These are phyloP conservation scores for Fagus crenata DNA, from an alignment of 306 rosid species.

Conservation along the genomic window DNA sequence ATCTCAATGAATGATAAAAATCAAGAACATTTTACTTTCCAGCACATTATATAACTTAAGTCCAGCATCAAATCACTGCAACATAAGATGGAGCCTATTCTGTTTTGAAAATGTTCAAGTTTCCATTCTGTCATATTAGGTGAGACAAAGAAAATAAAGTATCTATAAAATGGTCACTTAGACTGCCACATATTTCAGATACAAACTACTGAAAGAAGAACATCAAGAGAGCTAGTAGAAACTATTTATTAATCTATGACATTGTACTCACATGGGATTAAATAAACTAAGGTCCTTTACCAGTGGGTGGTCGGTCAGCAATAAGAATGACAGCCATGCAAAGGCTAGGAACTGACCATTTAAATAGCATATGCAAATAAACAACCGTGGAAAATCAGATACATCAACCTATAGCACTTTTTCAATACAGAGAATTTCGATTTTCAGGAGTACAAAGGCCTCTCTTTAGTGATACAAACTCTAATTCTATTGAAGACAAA, in stretches of 20 bases:
- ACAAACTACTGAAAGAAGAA: neutral
- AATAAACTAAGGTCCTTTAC: neutral
- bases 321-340: neutral
- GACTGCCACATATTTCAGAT: neutral
- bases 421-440: neutral
- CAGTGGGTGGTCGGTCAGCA: neutral
- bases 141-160: neutral
- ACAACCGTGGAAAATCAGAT: neutral
- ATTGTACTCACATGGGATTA: neutral
- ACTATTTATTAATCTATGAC: neutral
- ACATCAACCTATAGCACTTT: neutral
- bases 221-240: neutral
- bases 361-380: neutral
- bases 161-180: neutral
- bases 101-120: neutral
- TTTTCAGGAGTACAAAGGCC: neutral
- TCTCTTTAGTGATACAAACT: neutral
- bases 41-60: neutral
- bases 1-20: neutral
- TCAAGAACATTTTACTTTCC: neutral
- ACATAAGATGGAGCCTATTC: neutral
- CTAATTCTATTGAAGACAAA: neutral
- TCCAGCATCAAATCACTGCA: neutral
- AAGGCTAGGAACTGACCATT: neutral
- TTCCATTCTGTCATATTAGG: neutral